A percentile compares a stretch with the other conserved stretches of the same genome.
Conservation (phyloP, 345 rosid species). For the Citropsis articulata region DNA sequence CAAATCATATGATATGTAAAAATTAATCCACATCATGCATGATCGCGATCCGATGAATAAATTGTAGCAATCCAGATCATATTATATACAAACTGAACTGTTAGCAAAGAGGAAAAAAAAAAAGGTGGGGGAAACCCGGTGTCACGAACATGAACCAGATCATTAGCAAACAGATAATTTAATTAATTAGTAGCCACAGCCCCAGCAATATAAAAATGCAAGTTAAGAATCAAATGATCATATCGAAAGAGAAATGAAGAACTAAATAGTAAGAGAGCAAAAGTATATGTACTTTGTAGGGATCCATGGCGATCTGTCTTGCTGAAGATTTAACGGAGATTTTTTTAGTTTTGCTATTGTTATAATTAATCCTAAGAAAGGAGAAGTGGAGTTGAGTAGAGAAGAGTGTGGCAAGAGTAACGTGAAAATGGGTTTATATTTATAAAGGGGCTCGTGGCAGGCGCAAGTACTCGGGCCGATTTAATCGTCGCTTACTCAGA, state of each 20-base stretch:
- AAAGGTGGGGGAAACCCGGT: not conserved
- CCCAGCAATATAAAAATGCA: too few species aligned
- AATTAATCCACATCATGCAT: not conserved
- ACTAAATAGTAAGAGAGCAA: not conserved
- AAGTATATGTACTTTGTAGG: constrained; percentile 23
- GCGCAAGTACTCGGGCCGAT: not conserved
- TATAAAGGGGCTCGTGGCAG: constrained; percentile 7
- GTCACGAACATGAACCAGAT: not conserved
- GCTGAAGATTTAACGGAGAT: not conserved
- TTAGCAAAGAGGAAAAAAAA: too few species aligned
- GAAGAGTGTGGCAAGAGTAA: not conserved
- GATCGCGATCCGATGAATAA: not conserved
- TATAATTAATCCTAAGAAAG: not conserved
- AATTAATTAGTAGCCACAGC: too few species aligned
- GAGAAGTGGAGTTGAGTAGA: not conserved
- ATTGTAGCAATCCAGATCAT: not conserved
- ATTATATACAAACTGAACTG: too few species aligned
- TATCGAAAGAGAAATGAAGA: too few species aligned
- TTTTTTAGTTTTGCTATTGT: too few species aligned
- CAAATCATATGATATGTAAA: not conserved
- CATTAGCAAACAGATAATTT: too few species aligned
- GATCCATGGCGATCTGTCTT: constrained; percentile 34
- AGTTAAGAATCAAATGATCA: not conserved
- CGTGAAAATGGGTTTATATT: not conserved
- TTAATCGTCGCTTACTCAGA: not conserved